phyloP scores from a whole-genome alignment of 345 rosid genomes.

The Angophora floribunda region DNA sequence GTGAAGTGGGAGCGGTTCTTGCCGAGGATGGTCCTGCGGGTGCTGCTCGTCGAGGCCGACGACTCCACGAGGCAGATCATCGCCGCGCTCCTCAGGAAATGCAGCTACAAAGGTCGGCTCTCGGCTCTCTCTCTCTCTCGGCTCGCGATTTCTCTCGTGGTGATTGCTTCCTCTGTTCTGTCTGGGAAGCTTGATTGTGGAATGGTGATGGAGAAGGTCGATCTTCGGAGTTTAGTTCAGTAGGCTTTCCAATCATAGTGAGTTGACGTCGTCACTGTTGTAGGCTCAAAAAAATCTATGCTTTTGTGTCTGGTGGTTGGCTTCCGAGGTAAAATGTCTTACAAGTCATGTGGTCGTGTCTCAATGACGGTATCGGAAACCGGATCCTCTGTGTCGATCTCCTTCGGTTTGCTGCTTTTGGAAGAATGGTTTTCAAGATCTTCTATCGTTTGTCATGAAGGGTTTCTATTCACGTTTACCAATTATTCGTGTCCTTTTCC shows the following conservation, averaged over 20 bases:
- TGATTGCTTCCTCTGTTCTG: neutral
- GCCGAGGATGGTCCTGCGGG: slow-evolving; percentile 55
- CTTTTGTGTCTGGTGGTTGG: neutral
- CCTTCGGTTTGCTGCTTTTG: neutral
- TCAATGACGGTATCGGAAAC: neutral
- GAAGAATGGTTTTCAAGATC: neutral
- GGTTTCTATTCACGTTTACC: neutral
- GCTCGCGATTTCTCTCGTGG: neutral
- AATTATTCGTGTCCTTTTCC: neutral
- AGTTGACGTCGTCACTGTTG: neutral
- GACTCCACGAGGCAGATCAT: slow-evolving; percentile 92
- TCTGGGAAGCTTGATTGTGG: neutral
- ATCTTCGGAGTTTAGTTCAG: neutral
- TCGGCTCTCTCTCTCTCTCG: neutral
- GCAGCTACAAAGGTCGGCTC: slow-evolving; percentile 66
- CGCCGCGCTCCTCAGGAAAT: slow-evolving; percentile 78
- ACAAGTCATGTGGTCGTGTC: neutral
- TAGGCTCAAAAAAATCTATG: neutral
- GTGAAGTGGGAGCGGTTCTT: slow-evolving; percentile 67
- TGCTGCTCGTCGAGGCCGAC: slow-evolving; percentile 86
- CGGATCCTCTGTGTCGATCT: neutral
- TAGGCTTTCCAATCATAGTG: neutral
- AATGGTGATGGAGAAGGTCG: neutral
- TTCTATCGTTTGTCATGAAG: neutral
- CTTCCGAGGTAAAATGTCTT: neutral